These are phyloP conservation scores for Dacryopinax spathularia DNA, from an alignment of 768 basidiomycete species.

Conservation along the genomic window DNA sequence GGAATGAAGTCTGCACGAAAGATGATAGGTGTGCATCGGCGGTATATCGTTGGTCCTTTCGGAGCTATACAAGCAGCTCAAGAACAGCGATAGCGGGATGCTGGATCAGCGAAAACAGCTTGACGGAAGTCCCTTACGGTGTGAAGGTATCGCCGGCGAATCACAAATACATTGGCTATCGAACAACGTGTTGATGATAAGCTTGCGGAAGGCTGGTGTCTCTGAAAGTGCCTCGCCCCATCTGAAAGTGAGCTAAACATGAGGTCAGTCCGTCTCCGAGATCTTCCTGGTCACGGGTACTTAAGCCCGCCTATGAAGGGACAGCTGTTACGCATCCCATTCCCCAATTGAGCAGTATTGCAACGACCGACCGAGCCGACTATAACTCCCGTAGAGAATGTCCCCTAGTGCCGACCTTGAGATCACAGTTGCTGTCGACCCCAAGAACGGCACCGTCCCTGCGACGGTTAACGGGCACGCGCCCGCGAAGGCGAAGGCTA, in stretches of 20 bases:
- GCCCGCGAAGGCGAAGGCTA: background rate
- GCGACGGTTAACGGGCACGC: background rate
- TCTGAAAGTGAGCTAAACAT: background rate
- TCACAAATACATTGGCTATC: background rate
- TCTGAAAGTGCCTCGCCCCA: background rate
- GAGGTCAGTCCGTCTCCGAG: background rate
- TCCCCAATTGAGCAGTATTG: background rate
- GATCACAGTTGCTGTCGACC: background rate
- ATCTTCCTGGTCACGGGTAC: background rate
- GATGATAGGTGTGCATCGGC: too few relatives aligned
- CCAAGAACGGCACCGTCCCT: background rate
- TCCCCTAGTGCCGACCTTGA: background rate
- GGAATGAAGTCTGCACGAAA: too few relatives aligned
- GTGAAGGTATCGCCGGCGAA: background rate
- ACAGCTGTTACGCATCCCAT: background rate
- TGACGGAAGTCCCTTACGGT: background rate
- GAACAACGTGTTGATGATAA: conserved; percentile 4
- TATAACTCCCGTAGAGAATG: background rate
- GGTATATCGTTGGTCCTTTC: too few relatives aligned
- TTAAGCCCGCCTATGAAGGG: background rate
- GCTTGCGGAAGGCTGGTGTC: background rate
- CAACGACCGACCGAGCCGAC: background rate
- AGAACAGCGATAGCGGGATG: too few relatives aligned
- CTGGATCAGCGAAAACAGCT: too few relatives aligned
- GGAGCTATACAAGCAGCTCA: too few relatives aligned